These are phyloP conservation scores for Grigorovia jiainica DNA, from an alignment of 805 yeast species.

Conservation along the genomic window DNA sequence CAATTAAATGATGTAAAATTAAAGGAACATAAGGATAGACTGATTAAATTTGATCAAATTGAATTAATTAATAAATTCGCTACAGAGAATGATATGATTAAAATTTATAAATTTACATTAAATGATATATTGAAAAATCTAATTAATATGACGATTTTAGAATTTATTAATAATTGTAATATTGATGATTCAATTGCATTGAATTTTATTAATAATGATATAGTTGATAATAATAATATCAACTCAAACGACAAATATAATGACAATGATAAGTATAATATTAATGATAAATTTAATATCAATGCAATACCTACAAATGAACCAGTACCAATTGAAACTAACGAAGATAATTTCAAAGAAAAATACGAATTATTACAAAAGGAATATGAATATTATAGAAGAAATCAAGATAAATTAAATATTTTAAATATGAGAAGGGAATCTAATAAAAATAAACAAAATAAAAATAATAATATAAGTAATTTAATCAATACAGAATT, in stretches of 20 bases:
- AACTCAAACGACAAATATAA: slow-evolving; percentile 9
- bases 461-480: not conserved
- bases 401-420: slow-evolving; percentile 8
- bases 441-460: not conserved
- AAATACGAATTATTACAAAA: slow-evolving; percentile 21
- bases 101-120: slow-evolving; percentile 20
- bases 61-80: slow-evolving; percentile 23
- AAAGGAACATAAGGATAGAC: not conserved
- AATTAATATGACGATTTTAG: slow-evolving; percentile 23
- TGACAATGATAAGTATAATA: slow-evolving; percentile 13
- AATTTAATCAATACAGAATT: slow-evolving; percentile 14
- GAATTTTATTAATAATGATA: not conserved
- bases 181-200: not conserved
- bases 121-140: slow-evolving; percentile 26
- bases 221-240: slow-evolving; percentile 5
- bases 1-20: not conserved
- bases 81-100: slow-evolving; percentile 21
- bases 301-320: too few relatives aligned
- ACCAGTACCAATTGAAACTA: too few relatives aligned
- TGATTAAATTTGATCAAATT: not conserved
- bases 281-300: too few relatives aligned
- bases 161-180: not conserved
- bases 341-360: slow-evolving; percentile 16
- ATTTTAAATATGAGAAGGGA: not conserved
- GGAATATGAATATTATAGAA: slow-evolving; percentile 23